These are phyloP conservation scores for Rhodotorula babjevae DNA, from an alignment of 768 basidiomycete genomes.

Conservation along the genomic window DNA sequence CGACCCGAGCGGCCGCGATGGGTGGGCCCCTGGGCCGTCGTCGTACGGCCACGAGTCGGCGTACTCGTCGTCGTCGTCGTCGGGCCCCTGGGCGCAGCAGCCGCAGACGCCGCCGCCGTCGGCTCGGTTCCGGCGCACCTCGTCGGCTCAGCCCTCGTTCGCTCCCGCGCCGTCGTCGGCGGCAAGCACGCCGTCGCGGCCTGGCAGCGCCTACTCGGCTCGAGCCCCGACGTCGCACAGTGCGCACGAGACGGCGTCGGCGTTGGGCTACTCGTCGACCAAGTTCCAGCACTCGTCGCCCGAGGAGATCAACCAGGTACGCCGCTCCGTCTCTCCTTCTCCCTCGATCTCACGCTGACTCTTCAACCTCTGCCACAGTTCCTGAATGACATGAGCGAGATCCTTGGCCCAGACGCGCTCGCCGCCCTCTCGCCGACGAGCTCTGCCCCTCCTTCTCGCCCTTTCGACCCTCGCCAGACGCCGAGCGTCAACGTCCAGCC, in stretches of 20 bases:
- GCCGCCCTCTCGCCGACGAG: not conserved
- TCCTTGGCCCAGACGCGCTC: constrained; percentile 21
- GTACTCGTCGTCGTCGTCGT: too few relatives aligned
- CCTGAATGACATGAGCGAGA: constrained; percentile 24
- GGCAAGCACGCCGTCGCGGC: not conserved
- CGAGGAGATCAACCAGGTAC: constrained; percentile 18
- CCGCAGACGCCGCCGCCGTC: not conserved
- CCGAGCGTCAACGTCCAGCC: not conserved
- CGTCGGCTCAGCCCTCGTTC: not conserved
- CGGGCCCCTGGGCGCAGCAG: too few relatives aligned
- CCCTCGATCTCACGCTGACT: not conserved
- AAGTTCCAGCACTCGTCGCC: not conserved
- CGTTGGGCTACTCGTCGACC: not conserved
- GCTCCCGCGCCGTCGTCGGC: not conserved
- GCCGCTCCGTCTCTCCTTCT: not conserved
- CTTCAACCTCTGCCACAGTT: constrained; percentile 1
- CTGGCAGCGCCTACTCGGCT: not conserved
- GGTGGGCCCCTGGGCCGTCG: not conserved
- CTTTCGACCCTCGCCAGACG: not conserved
- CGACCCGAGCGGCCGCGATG: too few relatives aligned
- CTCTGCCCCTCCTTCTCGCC: not conserved
- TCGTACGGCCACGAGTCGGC: not conserved
- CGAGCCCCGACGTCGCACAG: not conserved
- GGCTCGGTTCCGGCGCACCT: too few relatives aligned
- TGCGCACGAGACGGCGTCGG: not conserved